Evolutionary conservation across 2,329 filamentous ascomycete genomes (phyloP), one percentile per base, ranked within the genome.

Genomic region (Diaporthe citrichinensis): DNA sequence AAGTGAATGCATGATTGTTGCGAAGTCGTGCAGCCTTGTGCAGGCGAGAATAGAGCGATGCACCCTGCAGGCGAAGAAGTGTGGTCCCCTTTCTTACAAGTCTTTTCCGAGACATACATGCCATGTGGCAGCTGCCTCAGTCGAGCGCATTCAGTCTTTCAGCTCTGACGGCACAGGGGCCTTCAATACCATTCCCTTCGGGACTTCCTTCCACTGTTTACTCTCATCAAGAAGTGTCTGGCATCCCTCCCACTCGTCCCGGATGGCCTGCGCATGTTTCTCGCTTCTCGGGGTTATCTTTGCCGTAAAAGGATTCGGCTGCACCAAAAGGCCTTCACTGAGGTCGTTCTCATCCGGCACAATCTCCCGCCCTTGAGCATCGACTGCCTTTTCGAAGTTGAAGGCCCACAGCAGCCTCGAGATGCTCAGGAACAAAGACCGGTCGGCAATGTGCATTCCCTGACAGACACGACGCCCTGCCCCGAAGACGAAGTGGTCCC

Each of bases 391-490:
- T 1, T 74, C 55, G 14, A 82, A 75, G 41, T 80, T 72, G 61
- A 87, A 89, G 0, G 84, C 85, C 87, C 88, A 90, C 41, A 89
- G 79, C 31, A 90, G 82, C 4, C 87, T 83, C 5, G 87, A 83
- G 44, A 89, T 85, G 17, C 80, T 84, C 10, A 90, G 81, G 77
- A 87, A 89, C 20, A 90, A 77, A 14, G 83, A 85, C 8, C 86
- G 85, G 73, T 88, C 86, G 0, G 88, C 88, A 3, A 92, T 83
- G 71, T 90, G 88, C 41, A 90, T 88, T 0, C 90, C 91, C 4
- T 88, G 90, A 80, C 91, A 92, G 58, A 91, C 86, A 34, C 90
- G 84, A 8, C 90, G 84, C 1, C 90, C 90, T 12, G 87, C 87
- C 28, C 90, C 90, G 73, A 90, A 92, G 0, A 84, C 86, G 80